Percentiles rank a stretch among this genome's conserved stretches.
Evolutionary conservation across 129 eudicot species (phyloP).

Genomic region (Daucus carota): DNA sequence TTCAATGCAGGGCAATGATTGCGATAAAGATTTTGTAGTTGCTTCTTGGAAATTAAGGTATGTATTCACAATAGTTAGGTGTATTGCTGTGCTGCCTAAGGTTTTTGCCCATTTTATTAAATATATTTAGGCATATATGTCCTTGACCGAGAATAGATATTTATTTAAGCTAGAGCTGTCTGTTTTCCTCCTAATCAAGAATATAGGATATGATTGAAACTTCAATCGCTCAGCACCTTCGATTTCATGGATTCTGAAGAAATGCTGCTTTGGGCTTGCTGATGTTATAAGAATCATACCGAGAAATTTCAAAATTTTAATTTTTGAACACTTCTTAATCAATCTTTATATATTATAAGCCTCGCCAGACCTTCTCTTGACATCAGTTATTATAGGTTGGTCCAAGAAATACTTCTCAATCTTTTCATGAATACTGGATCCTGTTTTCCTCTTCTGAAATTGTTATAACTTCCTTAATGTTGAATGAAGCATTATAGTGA

Average conservation of each 20-base stretch:
- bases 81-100: not conserved
- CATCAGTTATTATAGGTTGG: not conserved
- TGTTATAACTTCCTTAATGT: not conserved
- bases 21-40: constrained; percentile 34
- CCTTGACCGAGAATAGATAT: not conserved
- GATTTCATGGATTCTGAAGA: not conserved
- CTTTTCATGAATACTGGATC: not conserved
- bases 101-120: not conserved
- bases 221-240: not conserved
- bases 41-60: constrained; percentile 86
- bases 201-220: not conserved
- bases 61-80: constrained; percentile 3
- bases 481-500: not conserved
- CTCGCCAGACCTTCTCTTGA: not conserved
- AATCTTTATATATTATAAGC: not conserved
- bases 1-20: constrained; percentile 36
- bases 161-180: not conserved
- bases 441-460: not conserved
- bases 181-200: not conserved
- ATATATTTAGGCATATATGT: not conserved
- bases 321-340: not conserved
- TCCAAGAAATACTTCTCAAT: not conserved
- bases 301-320: not conserved
- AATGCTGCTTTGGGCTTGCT: not conserved
- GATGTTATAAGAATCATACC: not conserved